Base-by-base conservation (phyloP, 352 stramenopile species). In the Paralagenidium karlingii region DNA sequence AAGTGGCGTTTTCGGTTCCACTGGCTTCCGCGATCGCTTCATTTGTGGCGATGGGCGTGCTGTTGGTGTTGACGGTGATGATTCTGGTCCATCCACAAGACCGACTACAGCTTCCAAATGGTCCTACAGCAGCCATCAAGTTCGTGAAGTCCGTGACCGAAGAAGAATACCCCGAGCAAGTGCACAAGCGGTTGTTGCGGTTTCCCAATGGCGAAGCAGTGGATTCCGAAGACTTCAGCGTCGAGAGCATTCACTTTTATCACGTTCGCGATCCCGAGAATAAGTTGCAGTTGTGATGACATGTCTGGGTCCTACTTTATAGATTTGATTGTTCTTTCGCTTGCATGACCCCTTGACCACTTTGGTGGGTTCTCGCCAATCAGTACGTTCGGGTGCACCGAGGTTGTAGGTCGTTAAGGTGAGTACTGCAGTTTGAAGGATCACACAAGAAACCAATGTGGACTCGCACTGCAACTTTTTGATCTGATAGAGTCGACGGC, bases 1-100 rank as follows among this genome's bases (percentile, higher is more conserved):
- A 70, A 43, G 68, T 75, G 45, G 63, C 55, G 24, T 68, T 61
- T 43, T 68, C 59, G 8, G 56, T 75, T 15, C 51, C 63, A 2
- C 16, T 63, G 0, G 53, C 41, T 22, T 70, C 62, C 6, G 42
- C 58, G 1, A 51, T 70, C 33, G 60, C 61, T 11, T 71, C 65
- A 8, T 68, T 64, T 27, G 42, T 60, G 11, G 65, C 61, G 3
- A 49, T 71, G 1, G 45, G n/a, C 5, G 28, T 73, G 1, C 26
- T 79, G 2, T 26, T 69, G 18, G 20, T 58, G 8, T 43, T 67
- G 11, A 39, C 40, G 1, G 48, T 47, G 21, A 5, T 67, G 0
- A 43, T 60, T 13, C 20, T 75, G 12, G 8, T 51, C n/a, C 53
- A 50, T 4, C 64, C 60, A 0, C 45, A 51, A 2, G 64, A 74